Base-by-base conservation (phyloP, 1,284 basidiomycete genomes). In the Omphalotus olearius region DNA sequence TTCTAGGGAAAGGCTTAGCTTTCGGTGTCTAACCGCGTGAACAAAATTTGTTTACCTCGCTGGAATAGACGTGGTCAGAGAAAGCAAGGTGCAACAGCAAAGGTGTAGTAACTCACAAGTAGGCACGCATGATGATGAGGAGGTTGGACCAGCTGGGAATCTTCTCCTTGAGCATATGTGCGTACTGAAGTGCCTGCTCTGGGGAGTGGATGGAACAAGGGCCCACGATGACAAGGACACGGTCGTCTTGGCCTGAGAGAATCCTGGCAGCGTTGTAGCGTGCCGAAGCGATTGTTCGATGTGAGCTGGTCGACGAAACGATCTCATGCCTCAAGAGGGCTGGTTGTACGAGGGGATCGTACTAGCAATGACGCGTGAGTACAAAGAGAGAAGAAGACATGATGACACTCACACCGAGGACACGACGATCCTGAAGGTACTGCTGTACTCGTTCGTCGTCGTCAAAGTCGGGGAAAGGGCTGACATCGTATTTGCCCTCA, bases 181-280 rank as follows among this genome's bases (percentile, higher is more conserved):
- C 95, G 66, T 99, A 99, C 66, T 94, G 91, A 55, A 94, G 71
- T 3, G 96, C 95, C 67, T 95, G 91, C 45, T 87, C 82, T 3
- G 91, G 72, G 26, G 85, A 91, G 69, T 99, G 96, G 59, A 99
- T 97, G 2, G 92, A 96, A 76, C 96, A 99, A 16, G 96, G 96
- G 3, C 96, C 96, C 56, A 97, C 89, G 60, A 98, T 78, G 64
- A 97, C 93, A 45, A 98, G 75, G 1, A 98, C 59, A 45, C 93
- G 83, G 61, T 92, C 87, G 62, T 95, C 93, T 43, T 83, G 79
- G 23, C 93, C 92, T 3, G 88, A 82, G 39, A 95, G 75, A 59
- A 96, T 83, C 53, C 82, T 76, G 0, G 92, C 87, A 0, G 90
- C 81, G 53, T 78, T 76, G 70, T 82, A 85, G 59, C 94, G 85